Conservation (phyloP, 257 asterid genomes). For the Scutellaria barbata region DNA sequence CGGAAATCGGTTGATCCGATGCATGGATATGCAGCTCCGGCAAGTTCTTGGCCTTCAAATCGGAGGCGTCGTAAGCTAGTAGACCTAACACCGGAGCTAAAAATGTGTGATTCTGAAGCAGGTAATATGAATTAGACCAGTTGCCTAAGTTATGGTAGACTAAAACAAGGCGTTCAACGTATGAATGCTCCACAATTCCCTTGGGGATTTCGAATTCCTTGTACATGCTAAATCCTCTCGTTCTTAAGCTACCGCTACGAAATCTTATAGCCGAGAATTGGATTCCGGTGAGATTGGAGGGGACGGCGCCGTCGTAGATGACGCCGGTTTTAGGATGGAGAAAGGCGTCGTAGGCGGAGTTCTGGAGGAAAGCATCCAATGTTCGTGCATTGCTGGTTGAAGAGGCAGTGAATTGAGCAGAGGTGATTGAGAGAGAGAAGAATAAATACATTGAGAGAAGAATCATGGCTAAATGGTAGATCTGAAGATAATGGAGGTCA, state of each 20-base stretch:
- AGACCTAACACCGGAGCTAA: slow-evolving; percentile 70
- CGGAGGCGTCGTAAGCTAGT: slow-evolving; percentile 67
- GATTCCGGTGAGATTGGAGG: slow-evolving; percentile 65
- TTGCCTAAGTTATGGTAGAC: slow-evolving; percentile 72
- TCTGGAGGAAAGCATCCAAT: slow-evolving; percentile 65
- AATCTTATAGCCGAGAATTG: slow-evolving; percentile 66
- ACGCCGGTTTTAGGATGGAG: slow-evolving; percentile 57
- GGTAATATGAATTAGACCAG: slow-evolving; percentile 52
- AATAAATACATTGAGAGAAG: slow-evolving; percentile 40
- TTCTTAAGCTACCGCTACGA: slow-evolving; percentile 69
- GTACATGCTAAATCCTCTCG: slow-evolving; percentile 48
- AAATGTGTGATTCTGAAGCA: slow-evolving; percentile 51
- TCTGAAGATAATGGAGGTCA: not conserved
- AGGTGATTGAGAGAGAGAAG: slow-evolving; percentile 31
- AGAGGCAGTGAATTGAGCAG: slow-evolving; percentile 42
- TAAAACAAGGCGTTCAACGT: slow-evolving; percentile 66
- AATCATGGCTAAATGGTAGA: slow-evolving; percentile 43
- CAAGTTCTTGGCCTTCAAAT: slow-evolving; percentile 52
- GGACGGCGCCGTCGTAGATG: slow-evolving; percentile 54
- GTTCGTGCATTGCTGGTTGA: slow-evolving; percentile 44
- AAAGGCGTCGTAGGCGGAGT: slow-evolving; percentile 59
- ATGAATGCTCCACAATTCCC: slow-evolving; percentile 54
- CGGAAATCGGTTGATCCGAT: slow-evolving; percentile 56
- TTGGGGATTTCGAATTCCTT: slow-evolving; percentile 62
- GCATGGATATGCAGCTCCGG: slow-evolving; percentile 50